Conservation (phyloP, 192 early-diverging fungal genomes). For the Chytriomyces hyalinus region DNA sequence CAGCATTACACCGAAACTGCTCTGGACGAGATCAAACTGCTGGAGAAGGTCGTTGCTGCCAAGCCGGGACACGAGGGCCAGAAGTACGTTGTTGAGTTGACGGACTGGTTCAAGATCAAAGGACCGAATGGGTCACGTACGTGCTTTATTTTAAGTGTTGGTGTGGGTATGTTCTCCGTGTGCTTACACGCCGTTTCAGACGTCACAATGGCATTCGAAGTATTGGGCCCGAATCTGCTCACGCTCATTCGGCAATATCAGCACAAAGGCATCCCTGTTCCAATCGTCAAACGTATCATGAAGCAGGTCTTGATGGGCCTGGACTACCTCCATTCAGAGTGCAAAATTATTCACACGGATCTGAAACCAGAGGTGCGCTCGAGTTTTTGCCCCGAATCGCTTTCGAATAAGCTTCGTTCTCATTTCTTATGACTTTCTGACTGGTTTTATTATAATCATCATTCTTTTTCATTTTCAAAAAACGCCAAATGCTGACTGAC, state of each 20-base stretch:
- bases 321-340: conserved; percentile 92
- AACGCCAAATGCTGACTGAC: background rate
- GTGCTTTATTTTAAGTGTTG: background rate
- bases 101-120: conserved; percentile 89
- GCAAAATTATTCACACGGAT: conserved; percentile 97
- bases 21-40: conserved; percentile 92
- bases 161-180: background rate
- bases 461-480: background rate
- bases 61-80: conserved; percentile 63
- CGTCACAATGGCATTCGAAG: conserved; percentile 98
- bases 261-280: conserved; percentile 83
- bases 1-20: conserved; percentile 95
- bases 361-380: conserved; percentile 83
- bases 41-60: conserved; percentile 77
- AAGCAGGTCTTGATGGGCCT: conserved; percentile 90
- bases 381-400: background rate
- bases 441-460: background rate
- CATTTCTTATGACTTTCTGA: background rate
- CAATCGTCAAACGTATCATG: conserved; percentile 87
- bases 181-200: conserved; percentile 47
- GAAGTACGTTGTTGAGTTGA: conserved; percentile 80
- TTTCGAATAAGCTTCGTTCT: background rate
- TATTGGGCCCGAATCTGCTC: conserved; percentile 92
- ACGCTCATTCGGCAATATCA: conserved; percentile 83
- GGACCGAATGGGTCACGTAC: conserved; percentile 84